A percentile compares a stretch with the other conserved stretches of the same genome.
Evolutionary conservation across 1,139 yeast genomes (phyloP).

Genomic region (Scheffersomyces insectosa): DNA sequence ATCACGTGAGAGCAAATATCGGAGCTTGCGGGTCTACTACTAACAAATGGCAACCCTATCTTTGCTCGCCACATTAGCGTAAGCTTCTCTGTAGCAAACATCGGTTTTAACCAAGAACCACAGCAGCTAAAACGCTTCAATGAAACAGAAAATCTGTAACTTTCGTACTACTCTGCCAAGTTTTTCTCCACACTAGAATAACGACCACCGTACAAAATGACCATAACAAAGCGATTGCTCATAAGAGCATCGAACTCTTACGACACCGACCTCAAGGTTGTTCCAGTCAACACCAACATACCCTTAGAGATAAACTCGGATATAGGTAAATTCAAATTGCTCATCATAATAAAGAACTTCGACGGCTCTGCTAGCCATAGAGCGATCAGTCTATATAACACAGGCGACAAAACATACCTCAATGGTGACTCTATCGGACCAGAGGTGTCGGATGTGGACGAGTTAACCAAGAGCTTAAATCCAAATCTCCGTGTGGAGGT

Average conservation of each 20-base stretch:
- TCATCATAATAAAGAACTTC: constrained; percentile 44
- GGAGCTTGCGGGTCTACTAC: no score
- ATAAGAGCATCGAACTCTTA: constrained; percentile 37
- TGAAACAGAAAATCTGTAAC: no score
- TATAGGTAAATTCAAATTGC: constrained; percentile 40
- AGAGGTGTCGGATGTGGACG: constrained; percentile 7
- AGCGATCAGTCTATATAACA: constrained; percentile 34
- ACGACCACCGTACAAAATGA: constrained; percentile 1
- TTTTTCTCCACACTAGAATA: no score
- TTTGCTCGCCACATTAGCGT: no score
- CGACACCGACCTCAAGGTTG: constrained; percentile 27
- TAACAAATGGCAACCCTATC: no score
- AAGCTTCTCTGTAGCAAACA: no score
- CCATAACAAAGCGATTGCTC: constrained; percentile 33
- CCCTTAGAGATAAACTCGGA: constrained; percentile 38
- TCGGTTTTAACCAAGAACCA: no score
- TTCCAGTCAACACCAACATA: constrained; percentile 46
- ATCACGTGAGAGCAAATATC: no score
- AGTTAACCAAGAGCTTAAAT: constrained; percentile 7
- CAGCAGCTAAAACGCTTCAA: no score
- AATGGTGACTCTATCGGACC: constrained; percentile 23
- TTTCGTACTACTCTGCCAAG: no score
- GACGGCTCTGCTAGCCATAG: constrained; percentile 45
- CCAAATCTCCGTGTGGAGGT: constrained; percentile 40
- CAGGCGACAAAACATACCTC: constrained; percentile 30